Conservation (phyloP, 2,329 filamentous ascomycete species). For the Fusarium coffeatum region DNA sequence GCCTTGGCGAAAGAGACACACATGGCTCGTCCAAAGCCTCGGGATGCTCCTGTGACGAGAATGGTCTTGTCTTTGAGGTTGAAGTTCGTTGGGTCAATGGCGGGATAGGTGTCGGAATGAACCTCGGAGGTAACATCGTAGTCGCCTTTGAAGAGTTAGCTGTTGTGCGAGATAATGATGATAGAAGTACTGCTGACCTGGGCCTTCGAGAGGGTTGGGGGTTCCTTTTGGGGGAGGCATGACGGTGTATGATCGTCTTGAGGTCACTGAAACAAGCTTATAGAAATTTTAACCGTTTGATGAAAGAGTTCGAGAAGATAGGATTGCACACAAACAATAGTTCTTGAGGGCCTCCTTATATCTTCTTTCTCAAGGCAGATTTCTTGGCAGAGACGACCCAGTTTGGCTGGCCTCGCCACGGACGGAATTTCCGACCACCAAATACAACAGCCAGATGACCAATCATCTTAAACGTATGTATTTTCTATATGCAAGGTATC, state of each 20-base stretch:
- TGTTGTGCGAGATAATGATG: rapidly evolving
- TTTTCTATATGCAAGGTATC: neutral
- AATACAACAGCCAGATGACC: neutral
- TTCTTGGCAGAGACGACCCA: neutral
- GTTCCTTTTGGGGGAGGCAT: slow-evolving; percentile 18
- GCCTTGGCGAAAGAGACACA: slow-evolving; percentile 7
- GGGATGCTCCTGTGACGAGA: slow-evolving; percentile 19
- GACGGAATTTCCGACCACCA: slow-evolving; percentile 10
- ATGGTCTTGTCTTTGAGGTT: slow-evolving; percentile 3
- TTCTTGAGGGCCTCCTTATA: neutral
- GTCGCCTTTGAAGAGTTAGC: neutral
- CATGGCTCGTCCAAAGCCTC: slow-evolving; percentile 18
- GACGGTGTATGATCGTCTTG: neutral
- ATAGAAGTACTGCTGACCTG: neutral
- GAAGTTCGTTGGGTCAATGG: slow-evolving; percentile 14
- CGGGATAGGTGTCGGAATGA: slow-evolving; percentile 12
- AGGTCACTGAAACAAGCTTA: neutral
- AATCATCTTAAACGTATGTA: neutral
- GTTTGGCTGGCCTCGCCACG: neutral
- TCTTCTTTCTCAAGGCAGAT: rapidly evolving
- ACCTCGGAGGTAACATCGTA: slow-evolving; percentile 10
- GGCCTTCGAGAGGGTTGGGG: slow-evolving; percentile 13
- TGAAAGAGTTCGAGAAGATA: neutral
- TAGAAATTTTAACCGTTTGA: neutral
- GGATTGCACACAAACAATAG: too few species aligned